Percentiles rank a stretch among this genome's conserved stretches.
Conservation (phyloP, 2,329 filamentous ascomycete species). For the Blastomyces silverae region DNA sequence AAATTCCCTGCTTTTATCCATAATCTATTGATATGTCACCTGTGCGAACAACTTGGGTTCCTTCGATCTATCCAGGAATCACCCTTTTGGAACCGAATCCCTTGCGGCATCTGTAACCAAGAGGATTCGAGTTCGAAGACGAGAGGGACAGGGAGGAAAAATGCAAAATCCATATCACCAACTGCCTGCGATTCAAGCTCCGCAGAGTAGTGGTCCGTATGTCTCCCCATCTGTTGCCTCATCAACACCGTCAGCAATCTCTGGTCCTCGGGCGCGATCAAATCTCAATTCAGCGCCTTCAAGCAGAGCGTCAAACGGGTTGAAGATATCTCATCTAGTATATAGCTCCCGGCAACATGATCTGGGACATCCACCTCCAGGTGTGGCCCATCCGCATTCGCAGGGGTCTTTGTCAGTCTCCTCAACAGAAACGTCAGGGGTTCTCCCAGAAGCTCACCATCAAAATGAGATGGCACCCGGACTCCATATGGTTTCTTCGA, state of each 20-base stretch:
- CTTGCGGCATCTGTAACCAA: neutral
- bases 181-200: slow-evolving; percentile 26
- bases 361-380: slow-evolving; percentile 22
- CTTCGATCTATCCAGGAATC: neutral
- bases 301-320: slow-evolving; percentile 35
- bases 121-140: neutral
- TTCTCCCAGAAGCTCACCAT: slow-evolving; percentile 31
- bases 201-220: slow-evolving; percentile 23
- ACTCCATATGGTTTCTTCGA: slow-evolving; percentile 39
- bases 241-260: slow-evolving; percentile 24
- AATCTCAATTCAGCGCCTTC: slow-evolving; percentile 28
- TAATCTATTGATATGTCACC: slow-evolving; percentile 5
- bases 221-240: slow-evolving; percentile 35
- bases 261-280: slow-evolving; percentile 18
- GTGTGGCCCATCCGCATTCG: slow-evolving; percentile 33
- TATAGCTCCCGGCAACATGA: slow-evolving; percentile 33
- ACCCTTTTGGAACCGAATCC: neutral
- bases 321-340: slow-evolving; percentile 39
- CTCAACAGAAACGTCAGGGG: slow-evolving; percentile 34
- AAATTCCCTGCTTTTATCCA: neutral
- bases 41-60: neutral
- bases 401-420: slow-evolving; percentile 39
- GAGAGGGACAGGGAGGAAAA: slow-evolving; percentile 9
- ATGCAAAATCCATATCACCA: slow-evolving; percentile 35
- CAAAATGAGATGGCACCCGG: slow-evolving; percentile 35